Base-by-base conservation (phyloP, 768 basidiomycete genomes). In the Boletellus ananas region DNA sequence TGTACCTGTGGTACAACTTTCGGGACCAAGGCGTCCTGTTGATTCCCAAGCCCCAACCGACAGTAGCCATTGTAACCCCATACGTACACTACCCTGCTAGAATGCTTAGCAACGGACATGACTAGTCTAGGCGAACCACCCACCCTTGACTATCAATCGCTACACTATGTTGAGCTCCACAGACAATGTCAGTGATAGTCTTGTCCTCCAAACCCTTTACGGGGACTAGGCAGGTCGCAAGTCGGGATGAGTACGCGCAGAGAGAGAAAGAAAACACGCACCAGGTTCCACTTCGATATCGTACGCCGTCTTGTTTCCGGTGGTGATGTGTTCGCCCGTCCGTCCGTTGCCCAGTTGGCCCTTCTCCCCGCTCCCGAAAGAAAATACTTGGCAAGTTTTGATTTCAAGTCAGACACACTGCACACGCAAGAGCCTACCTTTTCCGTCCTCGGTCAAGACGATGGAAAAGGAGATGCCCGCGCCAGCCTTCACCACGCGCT, bases 41-140 rank as follows among this genome's bases (percentile, higher is more conserved):
- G 93, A 58, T 88, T 85, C 6, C 90, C 90, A 17, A 94, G 76
- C 17, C 94, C 95, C 31, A 94, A 78, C 16, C 95, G 83, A 56
- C 92, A 94, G 64, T 96, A 95, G 9, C 90, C 90, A 50, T 90
- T 90, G 62, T 86, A 91, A 6, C 90, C 91, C 88, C 90, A 94
- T 6, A 87, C 84, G 58, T 87, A 89, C 7, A 90, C 85, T 44
- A 83, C 66, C 1, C 90, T 91, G 52, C 21, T 12, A 25, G 35
- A 43, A 35, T 11, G 34, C 45, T 64, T 37, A 66, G 51, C 9
- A 8, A 45, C 27, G 14, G 37, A 33, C 18, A 49, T 16, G 3
- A 43, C 16, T 13, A 23, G 17, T 41, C 11, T 20, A 17, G 17
- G 10, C 10, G 4, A 7, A 17, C 21, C 9, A 54, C 77, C 44